Conservation (phyloP, 768 basidiomycete species). For the Podaxis sp. region DNA sequence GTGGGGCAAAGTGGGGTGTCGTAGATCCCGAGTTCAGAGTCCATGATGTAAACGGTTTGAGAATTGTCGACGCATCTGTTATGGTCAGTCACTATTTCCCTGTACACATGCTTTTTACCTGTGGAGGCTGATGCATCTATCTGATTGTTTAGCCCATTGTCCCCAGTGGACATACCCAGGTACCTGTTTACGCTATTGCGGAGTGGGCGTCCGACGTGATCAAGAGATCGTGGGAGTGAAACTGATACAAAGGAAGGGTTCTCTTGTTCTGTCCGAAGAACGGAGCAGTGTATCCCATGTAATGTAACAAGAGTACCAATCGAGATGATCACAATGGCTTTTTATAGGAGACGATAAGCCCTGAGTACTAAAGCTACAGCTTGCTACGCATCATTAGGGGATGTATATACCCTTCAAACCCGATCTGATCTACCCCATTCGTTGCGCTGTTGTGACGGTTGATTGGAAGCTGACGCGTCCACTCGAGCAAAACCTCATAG, state of each 20-base stretch:
- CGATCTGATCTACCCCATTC: conserved; percentile 19
- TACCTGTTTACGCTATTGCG: conserved; percentile 5
- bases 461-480: conserved; percentile 25
- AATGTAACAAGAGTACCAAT: too few species aligned
- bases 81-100: background rate
- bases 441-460: conserved; percentile 15
- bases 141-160: conserved; percentile 1
- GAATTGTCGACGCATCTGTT: conserved; percentile 10
- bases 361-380: background rate
- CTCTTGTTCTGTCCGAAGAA: too few species aligned
- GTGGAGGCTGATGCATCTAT: too few species aligned
- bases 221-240: background rate
- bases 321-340: too few species aligned
- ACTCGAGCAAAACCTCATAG: conserved; percentile 23
- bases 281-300: too few species aligned
- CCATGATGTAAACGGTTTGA: background rate
- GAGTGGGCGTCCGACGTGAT: conserved; percentile 5
- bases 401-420: conserved; percentile 19
- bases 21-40: conserved; percentile 4
- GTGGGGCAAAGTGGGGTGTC: conserved; percentile 8
- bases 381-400: conserved; percentile 6
- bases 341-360: too few species aligned
- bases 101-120: too few species aligned
- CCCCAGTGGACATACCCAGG: conserved; percentile 10
- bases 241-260: background rate